These are phyloP conservation scores for Cladosporium sp. DNA, from an alignment of 2,329 filamentous ascomycete genomes.

Conservation along the genomic window DNA sequence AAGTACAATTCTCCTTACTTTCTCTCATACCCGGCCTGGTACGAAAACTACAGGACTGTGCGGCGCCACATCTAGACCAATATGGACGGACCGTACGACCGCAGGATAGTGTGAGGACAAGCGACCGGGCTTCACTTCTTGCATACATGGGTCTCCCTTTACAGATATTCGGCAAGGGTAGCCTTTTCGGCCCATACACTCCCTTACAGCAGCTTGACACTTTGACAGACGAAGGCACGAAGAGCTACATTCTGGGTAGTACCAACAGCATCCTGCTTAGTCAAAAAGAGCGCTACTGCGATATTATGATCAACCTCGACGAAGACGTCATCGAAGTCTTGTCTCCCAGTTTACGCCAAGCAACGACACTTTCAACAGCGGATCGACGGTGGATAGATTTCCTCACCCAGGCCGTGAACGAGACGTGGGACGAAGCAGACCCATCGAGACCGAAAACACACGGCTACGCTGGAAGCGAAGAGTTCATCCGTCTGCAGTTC, in stretches of 20 bases:
- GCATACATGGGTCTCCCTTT: conserved; percentile 93
- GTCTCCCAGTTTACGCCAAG: conserved; percentile 73
- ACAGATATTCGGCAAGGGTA: conserved; percentile 94
- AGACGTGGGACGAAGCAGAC: conserved; percentile 94
- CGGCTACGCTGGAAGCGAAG: conserved; percentile 92
- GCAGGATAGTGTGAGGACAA: conserved; percentile 85
- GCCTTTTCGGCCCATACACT: conserved; percentile 94
- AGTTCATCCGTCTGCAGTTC: conserved; percentile 95
- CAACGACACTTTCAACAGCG: conserved; percentile 76
- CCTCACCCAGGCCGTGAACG: conserved; percentile 86
- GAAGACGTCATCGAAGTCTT: conserved; percentile 83
- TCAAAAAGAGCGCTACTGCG: conserved; percentile 93
- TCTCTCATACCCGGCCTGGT: conserved; percentile 93
- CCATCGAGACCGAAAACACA: conserved; percentile 89
- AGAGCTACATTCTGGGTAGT: conserved; percentile 95
- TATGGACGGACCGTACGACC: conserved; percentile 75
- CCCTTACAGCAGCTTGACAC: conserved; percentile 94
- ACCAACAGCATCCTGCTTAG: conserved; percentile 93
- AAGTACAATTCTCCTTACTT: conserved; percentile 97
- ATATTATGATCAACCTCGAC: conserved; percentile 94
- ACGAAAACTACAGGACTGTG: conserved; percentile 88
- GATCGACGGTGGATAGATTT: conserved; percentile 97
- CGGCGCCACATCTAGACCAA: conserved; percentile 85
- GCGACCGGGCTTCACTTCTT: conserved; percentile 85
- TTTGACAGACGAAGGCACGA: conserved; percentile 88